Conservation (phyloP, 495 filamentous ascomycete species). For the Penicillium flavigenum region DNA sequence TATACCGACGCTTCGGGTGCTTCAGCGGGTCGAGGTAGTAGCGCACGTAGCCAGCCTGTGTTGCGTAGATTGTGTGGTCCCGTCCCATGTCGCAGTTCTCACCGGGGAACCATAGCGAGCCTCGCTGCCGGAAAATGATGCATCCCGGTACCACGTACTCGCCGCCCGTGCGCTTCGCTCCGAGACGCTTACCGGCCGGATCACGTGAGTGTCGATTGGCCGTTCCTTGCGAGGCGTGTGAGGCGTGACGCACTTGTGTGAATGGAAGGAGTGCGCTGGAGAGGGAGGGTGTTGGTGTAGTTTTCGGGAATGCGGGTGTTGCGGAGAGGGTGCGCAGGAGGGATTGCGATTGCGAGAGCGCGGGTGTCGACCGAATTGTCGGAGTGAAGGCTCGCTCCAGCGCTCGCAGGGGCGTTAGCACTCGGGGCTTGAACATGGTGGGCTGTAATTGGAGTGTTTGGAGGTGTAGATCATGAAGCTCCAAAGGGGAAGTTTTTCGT, state of each 20-base stretch:
- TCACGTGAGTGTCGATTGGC: conserved; percentile 80
- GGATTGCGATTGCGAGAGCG: conserved; percentile 27
- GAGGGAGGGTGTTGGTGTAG: conserved; percentile 26
- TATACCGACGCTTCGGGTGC: conserved; percentile 83
- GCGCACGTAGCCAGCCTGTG: conserved; percentile 81
- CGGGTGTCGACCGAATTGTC: conserved; percentile 27
- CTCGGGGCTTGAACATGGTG: conserved; percentile 45
- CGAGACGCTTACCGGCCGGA: conserved; percentile 88
- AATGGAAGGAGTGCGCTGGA: conserved; percentile 34
- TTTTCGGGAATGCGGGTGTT: conserved; percentile 29
- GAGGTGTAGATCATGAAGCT: conserved; percentile 23
- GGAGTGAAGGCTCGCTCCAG: conserved; percentile 41
- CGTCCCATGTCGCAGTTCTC: conserved; percentile 92
- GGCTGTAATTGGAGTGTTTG: conserved; percentile 20
- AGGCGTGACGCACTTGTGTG: conserved; percentile 65
- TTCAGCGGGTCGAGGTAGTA: conserved; percentile 85
- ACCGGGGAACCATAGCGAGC: conserved; percentile 89
- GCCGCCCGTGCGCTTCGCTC: conserved; percentile 88
- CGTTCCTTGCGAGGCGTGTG: conserved; percentile 82
- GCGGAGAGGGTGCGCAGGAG: conserved; percentile 44
- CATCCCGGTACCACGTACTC: conserved; percentile 91
- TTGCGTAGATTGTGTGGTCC: conserved; percentile 96
- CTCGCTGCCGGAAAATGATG: conserved; percentile 97
- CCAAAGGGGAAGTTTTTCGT: conserved; percentile 40
- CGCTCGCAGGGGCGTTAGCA: conserved; percentile 42